Base-by-base conservation (phyloP, 1,284 basidiomycete species). In the Ganoderma resinaceum region DNA sequence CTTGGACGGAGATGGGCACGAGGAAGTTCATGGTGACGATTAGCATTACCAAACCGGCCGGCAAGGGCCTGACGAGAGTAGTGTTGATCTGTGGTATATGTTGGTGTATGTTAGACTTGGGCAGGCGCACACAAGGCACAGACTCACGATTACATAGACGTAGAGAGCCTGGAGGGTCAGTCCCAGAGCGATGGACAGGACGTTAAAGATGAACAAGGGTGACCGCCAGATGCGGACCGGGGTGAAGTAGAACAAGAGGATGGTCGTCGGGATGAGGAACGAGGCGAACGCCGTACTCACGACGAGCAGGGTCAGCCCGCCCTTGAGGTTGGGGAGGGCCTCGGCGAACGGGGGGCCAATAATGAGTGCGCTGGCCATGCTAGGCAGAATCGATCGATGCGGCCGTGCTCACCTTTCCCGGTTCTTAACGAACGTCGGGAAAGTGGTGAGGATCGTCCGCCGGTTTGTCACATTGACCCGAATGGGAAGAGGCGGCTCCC, bases 151-250 rank as follows among this genome's bases (percentile, higher is more conserved):
- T 16, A 23, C 53, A 16, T 59, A 58, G 20, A 66, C 37, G 18
- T 67, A 69, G 14, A 73, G 26, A 3, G 62, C 31, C 18, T 67
- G 70, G 31, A 60, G 49, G 6, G 43, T 46, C 35, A 76, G 57
- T 1, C 73, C 73, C 5, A 75, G 63, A 38, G 64, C 14, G 66
- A 77, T 62, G 8, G 76, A 63, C 1, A 37, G 75, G 18, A 76
- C 64, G 64, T 78, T 78, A 29, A 75, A 63, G 11, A 78, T 65
- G 65, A 78, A 78, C 1, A 79, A 63, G 8, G 76, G 78, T 60
- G 74, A 70, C 31, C 72, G 62, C 37, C 75, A 61, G 8, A 72
- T 60, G 5, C 49, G 7, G 2, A 63, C 43, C 8, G 69, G 74
- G 8, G 76, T 76, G 62, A 76, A 76, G 46, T 75, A 74, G 38